Percentiles rank a stretch among this genome's conserved stretches.
Conservation (phyloP, 768 basidiomycete species). For the Pulveroboletus sp. region DNA sequence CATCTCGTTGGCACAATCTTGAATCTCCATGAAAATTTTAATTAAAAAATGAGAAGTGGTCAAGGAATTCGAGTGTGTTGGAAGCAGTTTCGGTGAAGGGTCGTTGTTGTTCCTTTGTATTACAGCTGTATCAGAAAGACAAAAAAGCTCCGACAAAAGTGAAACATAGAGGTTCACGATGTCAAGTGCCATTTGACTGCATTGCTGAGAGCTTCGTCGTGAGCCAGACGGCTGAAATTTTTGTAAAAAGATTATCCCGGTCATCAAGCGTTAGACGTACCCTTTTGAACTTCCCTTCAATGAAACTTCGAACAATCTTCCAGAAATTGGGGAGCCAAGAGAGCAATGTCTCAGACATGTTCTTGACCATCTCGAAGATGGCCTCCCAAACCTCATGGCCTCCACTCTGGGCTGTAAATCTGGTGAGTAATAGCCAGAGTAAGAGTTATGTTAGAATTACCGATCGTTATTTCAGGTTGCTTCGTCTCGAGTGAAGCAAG, state of each 20-base stretch:
- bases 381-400: conserved; percentile 81
- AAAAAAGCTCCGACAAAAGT: conserved; percentile 81
- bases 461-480: conserved; percentile 54
- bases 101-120: conserved; percentile 42
- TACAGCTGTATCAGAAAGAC: conserved; percentile 71
- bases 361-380: conserved; percentile 74
- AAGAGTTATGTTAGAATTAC: conserved; percentile 34
- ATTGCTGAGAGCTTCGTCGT: conserved; percentile 78
- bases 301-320: conserved; percentile 85
- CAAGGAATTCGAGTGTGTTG: conserved; percentile 74
- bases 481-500: conserved; percentile 58
- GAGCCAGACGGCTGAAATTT: conserved; percentile 37
- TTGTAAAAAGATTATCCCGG: not conserved
- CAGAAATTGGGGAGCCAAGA: conserved; percentile 89
- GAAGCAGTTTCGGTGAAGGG: conserved; percentile 51
- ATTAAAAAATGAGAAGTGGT: conserved; percentile 77
- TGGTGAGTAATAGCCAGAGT: not conserved
- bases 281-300: conserved; percentile 91
- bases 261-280: conserved; percentile 36
- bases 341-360: conserved; percentile 79
- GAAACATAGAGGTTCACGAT: conserved; percentile 83
- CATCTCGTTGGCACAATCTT: conserved; percentile 81
- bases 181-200: conserved; percentile 82
- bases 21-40: conserved; percentile 77
- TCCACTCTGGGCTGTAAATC: conserved; percentile 53